Evolutionary conservation across 306 rosid species (phyloP), one percentile per base, ranked within the genome.

Genomic region (Abrus precatorius): DNA sequence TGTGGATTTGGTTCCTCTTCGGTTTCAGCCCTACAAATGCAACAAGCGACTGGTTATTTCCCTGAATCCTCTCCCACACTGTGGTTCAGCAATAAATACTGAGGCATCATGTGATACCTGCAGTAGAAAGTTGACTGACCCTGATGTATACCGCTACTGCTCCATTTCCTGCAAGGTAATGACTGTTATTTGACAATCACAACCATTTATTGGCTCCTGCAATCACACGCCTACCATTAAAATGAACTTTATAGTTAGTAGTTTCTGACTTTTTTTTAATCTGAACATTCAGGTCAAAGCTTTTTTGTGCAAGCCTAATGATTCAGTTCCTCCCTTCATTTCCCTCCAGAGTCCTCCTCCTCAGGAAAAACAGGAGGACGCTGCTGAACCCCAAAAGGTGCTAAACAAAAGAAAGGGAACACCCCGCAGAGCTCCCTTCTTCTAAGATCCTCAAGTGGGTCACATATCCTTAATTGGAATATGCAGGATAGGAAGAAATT

Each of bases 121-220:
- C 64, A 56, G 9, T 3, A 79, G 88, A 54, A 85, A 69, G 82
- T 33, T 85, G 84, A 56, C 13, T 75, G 74, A 84, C 12, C 88
- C 90, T 14, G 54, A 64, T 6, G 10, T 36, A 69, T 75, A 79
- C 65, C 70, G 70, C 34, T 85, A 87, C 29, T 89, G 90, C 77
- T 74, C 86, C 49, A 70, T 89, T 74, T 53, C 80, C 50, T 89
- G 92, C 86, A 89, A 86, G 90, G 90, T 80, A 36, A n/a, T 59
- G 32, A 65, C 29, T 28, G 2, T 47, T 61, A 34, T 77, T 75
- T 54, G 83, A 78, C 13, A 40, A 11, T 74, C 71, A 55, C 44
- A 68, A 29, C 69, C 45, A 36, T 52, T 77, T 43, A 36, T 9
- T 75, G 43, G 38, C 38, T 43, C 54, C 54, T n/a, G 2, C 52